These are phyloP conservation scores for Trypanosoma boissoni DNA, from an alignment of 208 protist species.

Conservation along the genomic window DNA sequence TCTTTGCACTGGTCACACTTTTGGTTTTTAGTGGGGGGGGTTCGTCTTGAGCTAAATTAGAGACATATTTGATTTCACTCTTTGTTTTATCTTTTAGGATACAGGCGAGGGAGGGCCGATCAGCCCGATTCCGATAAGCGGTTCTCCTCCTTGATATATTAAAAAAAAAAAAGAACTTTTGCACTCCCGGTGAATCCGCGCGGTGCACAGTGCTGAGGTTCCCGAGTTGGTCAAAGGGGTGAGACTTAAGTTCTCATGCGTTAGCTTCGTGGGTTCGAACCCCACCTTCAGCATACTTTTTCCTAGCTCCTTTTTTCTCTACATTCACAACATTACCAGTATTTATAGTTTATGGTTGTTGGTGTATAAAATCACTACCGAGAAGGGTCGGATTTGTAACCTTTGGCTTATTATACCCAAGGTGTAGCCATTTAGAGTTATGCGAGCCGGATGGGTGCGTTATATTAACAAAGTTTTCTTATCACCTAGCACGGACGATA, in stretches of 20 bases:
- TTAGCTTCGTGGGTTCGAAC: constrained; percentile 68
- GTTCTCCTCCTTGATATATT: neutral
- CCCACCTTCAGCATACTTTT: constrained; percentile 64
- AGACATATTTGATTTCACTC: no score
- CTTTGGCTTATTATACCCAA: constrained; percentile 22
- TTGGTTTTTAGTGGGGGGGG: no score
- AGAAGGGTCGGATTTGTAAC: constrained; percentile 22
- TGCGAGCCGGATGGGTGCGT: constrained; percentile 10
- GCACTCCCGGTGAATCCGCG: neutral
- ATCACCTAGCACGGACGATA: neutral
- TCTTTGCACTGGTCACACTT: no score
- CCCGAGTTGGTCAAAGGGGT: constrained; percentile 77
- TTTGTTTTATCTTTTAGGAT: no score
- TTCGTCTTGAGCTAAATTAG: no score
- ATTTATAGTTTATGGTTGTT: no score
- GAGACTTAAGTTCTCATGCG: constrained; percentile 70
- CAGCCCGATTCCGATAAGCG: no score
- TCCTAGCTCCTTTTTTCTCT: neutral
- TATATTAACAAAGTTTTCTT: neutral
- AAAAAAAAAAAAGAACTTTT: neutral
- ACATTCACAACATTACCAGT: neutral
- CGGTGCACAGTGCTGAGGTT: constrained; percentile 31
- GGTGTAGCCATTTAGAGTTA: constrained; percentile 21
- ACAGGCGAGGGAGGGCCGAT: no score
- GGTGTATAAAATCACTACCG: constrained; percentile 10